Evolutionary conservation across 2,329 filamentous ascomycete species (phyloP), one percentile per base, ranked within the genome.

Genomic region (Alternaria sp.): DNA sequence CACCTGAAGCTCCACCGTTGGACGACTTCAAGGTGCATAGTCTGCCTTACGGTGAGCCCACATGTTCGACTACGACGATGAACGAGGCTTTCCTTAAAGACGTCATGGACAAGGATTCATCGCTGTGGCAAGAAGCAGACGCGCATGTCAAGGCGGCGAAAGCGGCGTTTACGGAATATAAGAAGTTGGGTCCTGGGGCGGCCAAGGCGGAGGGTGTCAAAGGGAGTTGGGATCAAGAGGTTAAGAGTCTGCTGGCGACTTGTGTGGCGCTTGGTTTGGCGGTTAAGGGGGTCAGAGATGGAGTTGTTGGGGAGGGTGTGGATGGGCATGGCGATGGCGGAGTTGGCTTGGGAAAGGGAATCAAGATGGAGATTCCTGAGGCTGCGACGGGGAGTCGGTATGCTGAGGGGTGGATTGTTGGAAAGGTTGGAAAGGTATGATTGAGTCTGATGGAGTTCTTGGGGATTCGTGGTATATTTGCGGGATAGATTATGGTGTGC

Each of bases 1-100:
- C 91, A 2, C 90, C 92, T 0, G 84, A 87, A 58, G 81, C 91
- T 11, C 87, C 90, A 0, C 79, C 85, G 0, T 90, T 86, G 61
- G 85, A 86, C 6, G 85, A 88, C 13, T 92, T 90, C 61, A 76
- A 80, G 34, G 62, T 46, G 3, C 62, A 68, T 8, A 63, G 72
- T 5, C 66, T 73, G 44, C 74, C 74, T 2, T 78, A 72, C 33
- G 77, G 76, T 2, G 6, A 21, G 21, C 5, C 31, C 4, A 28
- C 39, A 1, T 21, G 9, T 5, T 0, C 31, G 0, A 75, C 68
- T 28, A 44, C n/a, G 0, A 4, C 56, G 0, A 60, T 26, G 52
- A 74, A 48, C 6, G 51, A 44, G 0, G 31, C 59, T 0, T 37
- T 52, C 0, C 60, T 71, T 1, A n/a, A 49, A 0, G 66, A 71